Percentiles rank a stretch among this genome's conserved stretches.
These are phyloP conservation scores for Trematosphaeria pertusa DNA, from an alignment of 2,329 filamentous ascomycete genomes.

Conservation along the genomic window DNA sequence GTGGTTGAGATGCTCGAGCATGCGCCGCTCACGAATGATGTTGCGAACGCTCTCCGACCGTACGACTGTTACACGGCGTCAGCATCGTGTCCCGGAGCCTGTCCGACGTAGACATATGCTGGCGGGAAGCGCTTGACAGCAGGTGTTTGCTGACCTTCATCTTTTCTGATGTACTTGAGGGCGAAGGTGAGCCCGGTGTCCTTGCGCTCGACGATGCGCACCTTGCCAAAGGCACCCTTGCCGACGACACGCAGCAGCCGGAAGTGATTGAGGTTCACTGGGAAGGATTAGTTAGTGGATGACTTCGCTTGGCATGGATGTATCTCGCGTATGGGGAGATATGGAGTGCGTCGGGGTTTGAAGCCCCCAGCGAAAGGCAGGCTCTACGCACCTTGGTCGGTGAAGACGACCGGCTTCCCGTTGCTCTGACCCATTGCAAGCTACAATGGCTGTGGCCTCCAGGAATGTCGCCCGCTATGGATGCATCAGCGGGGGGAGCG, in stretches of 20 bases:
- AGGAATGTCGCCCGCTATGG: slow-evolving; percentile 20
- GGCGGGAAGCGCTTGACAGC: too few relatives aligned
- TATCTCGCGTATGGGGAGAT: too few relatives aligned
- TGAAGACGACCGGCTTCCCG: slow-evolving; percentile 90
- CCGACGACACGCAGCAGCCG: slow-evolving; percentile 93
- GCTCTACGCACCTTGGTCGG: slow-evolving; percentile 82
- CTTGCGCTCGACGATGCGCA: slow-evolving; percentile 97
- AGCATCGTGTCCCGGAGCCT: slow-evolving; percentile 23
- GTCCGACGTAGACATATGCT: too few relatives aligned
- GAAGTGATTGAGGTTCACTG: slow-evolving; percentile 98
- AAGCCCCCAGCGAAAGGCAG: too few relatives aligned
- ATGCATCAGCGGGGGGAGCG: slow-evolving; percentile 31
- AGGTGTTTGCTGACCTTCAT: slow-evolving; percentile 89
- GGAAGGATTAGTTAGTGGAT: slow-evolving; percentile 23
- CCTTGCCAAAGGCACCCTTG: slow-evolving; percentile 97
- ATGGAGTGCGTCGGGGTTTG: too few relatives aligned
- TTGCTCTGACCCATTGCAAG: slow-evolving; percentile 87
- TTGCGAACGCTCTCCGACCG: slow-evolving; percentile 97
- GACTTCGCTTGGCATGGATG: too few relatives aligned
- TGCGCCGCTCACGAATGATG: slow-evolving; percentile 94
- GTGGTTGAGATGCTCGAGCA: slow-evolving; percentile 98
- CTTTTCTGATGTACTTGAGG: slow-evolving; percentile 97
- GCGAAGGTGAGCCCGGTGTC: slow-evolving; percentile 94
- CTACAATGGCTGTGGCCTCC: slow-evolving; percentile 34
- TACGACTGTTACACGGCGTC: slow-evolving; percentile 70